Evolutionary conservation across 108 stramenopile species (phyloP).

Genomic region (Pseudonitzschia delicatissima): DNA sequence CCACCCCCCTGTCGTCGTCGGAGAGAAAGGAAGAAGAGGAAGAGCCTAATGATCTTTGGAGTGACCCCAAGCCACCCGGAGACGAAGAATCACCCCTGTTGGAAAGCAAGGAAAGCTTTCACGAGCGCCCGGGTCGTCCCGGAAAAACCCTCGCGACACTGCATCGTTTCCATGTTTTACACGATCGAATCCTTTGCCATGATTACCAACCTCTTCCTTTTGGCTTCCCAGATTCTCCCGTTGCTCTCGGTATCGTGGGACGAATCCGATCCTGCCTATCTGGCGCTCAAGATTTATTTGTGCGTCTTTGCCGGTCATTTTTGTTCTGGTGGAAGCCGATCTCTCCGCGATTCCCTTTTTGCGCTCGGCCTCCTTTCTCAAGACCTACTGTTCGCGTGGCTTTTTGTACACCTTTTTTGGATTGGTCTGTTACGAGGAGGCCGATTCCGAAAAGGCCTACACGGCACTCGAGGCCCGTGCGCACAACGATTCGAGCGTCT

Average conservation of each 20-base stretch:
- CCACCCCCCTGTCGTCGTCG: too few species aligned
- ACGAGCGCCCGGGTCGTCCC: conserved; percentile 1
- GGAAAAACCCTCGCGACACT: conserved; percentile 32
- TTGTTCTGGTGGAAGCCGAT: conserved; percentile 58
- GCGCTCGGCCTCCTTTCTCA: conserved; percentile 30
- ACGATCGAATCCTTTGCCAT: conserved; percentile 29
- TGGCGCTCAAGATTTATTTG: conserved; percentile 57
- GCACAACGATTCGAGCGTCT: conserved; percentile 4
- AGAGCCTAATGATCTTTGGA: too few species aligned
- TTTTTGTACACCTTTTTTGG: conserved; percentile 83
- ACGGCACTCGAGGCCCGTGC: conserved; percentile 34
- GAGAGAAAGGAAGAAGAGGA: too few species aligned
- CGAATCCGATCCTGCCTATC: conserved; percentile 14
- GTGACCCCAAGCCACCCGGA: too few species aligned
- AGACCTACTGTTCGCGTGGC: conserved; percentile 49
- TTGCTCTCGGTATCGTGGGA: conserved; percentile 22
- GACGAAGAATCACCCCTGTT: not conserved
- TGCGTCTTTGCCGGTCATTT: conserved; percentile 55
- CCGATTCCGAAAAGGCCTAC: conserved; percentile 54
- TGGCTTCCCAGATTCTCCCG: conserved; percentile 46
- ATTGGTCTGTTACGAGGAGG: conserved; percentile 65
- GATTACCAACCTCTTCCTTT: conserved; percentile 19
- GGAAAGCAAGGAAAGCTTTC: not conserved
- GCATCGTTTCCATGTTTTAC: conserved; percentile 31
- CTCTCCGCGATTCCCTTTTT: conserved; percentile 34